These are phyloP conservation scores for Phytophthora kernoviae DNA, from an alignment of 352 stramenopile genomes.

Conservation along the genomic window DNA sequence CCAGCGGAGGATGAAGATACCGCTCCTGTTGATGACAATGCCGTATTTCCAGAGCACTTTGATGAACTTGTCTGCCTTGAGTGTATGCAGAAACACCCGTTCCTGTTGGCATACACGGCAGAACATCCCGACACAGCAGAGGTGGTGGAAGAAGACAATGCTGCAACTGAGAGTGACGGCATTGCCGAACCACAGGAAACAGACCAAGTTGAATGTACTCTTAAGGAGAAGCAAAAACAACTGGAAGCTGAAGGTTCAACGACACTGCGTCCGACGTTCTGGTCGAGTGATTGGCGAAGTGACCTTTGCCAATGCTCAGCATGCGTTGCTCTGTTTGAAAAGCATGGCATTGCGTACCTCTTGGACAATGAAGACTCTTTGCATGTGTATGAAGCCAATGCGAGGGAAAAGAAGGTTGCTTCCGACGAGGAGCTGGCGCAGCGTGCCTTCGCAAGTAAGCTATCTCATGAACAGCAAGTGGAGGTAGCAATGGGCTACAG, in stretches of 20 bases:
- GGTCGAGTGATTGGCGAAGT: conserved; percentile 64
- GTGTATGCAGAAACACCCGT: conserved; percentile 70
- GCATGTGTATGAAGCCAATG: conserved; percentile 64
- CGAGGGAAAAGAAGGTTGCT: conserved; percentile 40
- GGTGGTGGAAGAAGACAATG: conserved; percentile 8
- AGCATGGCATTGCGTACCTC: conserved; percentile 60
- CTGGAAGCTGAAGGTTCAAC: conserved; percentile 22
- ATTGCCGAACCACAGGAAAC: conserved; percentile 9
- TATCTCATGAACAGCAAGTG: conserved; percentile 76
- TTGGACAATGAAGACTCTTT: conserved; percentile 66
- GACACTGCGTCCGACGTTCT: conserved; percentile 58
- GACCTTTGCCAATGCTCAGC: conserved; percentile 58
- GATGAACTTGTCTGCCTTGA: conserved; percentile 71
- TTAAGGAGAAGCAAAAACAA: conserved; percentile 41
- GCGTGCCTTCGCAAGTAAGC: conserved; percentile 53
- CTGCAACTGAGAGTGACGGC: conserved; percentile 8
- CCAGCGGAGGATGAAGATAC: conserved; percentile 2
- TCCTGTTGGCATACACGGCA: conserved; percentile 64
- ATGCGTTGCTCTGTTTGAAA: conserved; percentile 56
- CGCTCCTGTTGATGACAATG: conserved; percentile 6
- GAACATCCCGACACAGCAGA: conserved; percentile 21
- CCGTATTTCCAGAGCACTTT: conserved; percentile 38
- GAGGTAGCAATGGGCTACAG: conserved; percentile 77
- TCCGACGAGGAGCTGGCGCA: conserved; percentile 50
- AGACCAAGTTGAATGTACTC: conserved; percentile 24